phyloP scores from a whole-genome alignment of 2,329 filamentous ascomycete genomes.

The Zymoseptoria brevis region DNA sequence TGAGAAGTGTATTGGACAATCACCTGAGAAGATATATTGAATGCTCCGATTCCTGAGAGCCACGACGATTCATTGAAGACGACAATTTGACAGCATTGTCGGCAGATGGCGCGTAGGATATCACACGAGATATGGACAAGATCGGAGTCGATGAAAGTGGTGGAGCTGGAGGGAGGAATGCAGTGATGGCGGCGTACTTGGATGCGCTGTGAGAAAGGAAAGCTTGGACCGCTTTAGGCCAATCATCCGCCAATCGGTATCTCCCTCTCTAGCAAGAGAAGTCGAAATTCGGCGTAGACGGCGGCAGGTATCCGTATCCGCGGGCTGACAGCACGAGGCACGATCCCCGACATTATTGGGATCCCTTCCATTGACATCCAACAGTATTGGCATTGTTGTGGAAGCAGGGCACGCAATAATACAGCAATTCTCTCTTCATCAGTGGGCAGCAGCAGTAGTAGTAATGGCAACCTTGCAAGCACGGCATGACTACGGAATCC shows the following conservation, averaged over 20 bases:
- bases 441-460: too few relatives aligned
- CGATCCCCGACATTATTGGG: neutral
- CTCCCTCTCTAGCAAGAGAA: neutral
- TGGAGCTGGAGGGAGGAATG: neutral
- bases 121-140: neutral
- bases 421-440: neutral
- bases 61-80: neutral
- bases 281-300: neutral
- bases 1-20: neutral
- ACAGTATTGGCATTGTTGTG: neutral
- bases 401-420: too few relatives aligned
- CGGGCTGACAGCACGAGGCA: neutral
- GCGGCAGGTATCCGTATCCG: neutral
- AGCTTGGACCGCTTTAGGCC: too few relatives aligned
- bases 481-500: neutral
- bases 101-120: neutral
- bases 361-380: neutral
- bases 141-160: neutral
- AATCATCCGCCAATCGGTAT: too few relatives aligned
- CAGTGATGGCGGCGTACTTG: too few relatives aligned
- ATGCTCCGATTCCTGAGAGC: neutral
- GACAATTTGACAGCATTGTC: neutral
- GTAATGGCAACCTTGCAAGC: neutral
- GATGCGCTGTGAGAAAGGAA: too few relatives aligned
- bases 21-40: neutral